A percentile compares a stretch with the other conserved stretches of the same genome.
These are phyloP conservation scores for Moesziomyces parantarcticus DNA, from an alignment of 1,284 basidiomycete genomes.

Conservation along the genomic window DNA sequence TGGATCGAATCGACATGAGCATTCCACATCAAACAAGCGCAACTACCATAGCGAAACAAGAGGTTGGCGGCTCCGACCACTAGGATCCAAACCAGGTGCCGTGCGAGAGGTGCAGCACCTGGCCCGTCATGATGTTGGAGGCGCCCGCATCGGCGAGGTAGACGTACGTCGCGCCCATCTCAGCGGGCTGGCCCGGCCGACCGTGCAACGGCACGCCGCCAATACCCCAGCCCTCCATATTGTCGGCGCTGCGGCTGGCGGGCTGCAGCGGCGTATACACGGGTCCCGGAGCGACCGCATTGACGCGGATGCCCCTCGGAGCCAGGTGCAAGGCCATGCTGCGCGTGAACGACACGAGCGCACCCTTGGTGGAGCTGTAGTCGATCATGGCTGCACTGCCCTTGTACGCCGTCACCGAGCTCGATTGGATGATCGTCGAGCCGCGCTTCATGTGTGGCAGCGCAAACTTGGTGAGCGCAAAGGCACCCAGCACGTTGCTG, in stretches of 20 bases:
- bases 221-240: slow-evolving; percentile 59
- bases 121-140: slow-evolving; percentile 57
- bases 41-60: no score
- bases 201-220: slow-evolving; percentile 49
- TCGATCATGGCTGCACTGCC: slow-evolving; percentile 71
- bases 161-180: slow-evolving; percentile 55
- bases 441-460: slow-evolving; percentile 75
- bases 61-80: no score
- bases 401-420: slow-evolving; percentile 75
- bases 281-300: slow-evolving; percentile 72
- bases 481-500: slow-evolving; percentile 52
- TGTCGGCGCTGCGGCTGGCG: slow-evolving; percentile 46
- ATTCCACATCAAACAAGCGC: no score
- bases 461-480: slow-evolving; percentile 68
- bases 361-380: slow-evolving; percentile 72
- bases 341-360: slow-evolving; percentile 72
- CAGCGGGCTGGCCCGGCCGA: slow-evolving; percentile 52
- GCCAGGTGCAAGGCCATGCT: slow-evolving; percentile 74
- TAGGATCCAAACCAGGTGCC: slow-evolving; percentile 47
- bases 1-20: no score
- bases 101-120: slow-evolving; percentile 51
- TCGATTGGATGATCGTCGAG: slow-evolving; percentile 75
- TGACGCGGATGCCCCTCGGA: slow-evolving; percentile 74
- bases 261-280: slow-evolving; percentile 71
- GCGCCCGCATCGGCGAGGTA: slow-evolving; percentile 52